Evolutionary conservation across 768 basidiomycete genomes (phyloP).

Genomic region (Trametes gibbosa): DNA sequence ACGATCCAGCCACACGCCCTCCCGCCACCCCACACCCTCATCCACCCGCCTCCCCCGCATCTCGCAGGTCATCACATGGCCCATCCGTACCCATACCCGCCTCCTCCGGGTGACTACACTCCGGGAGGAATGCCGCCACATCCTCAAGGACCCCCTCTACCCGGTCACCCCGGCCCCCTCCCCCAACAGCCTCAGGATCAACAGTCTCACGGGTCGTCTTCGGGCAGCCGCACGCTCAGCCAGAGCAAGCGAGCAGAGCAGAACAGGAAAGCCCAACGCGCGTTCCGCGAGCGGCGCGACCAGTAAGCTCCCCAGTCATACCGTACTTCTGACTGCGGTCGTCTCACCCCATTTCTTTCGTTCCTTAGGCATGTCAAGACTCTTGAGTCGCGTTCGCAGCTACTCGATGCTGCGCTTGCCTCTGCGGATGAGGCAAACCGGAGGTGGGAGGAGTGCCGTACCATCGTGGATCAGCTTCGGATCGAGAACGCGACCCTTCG

Average conservation of each 20-base stretch:
- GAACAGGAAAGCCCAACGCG: slow-evolving; percentile 91
- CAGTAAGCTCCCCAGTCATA: slow-evolving; percentile 51
- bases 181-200: slow-evolving; percentile 17
- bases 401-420: slow-evolving; percentile 81
- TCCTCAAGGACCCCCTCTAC: slow-evolving; percentile 27
- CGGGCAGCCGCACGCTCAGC: slow-evolving; percentile 58
- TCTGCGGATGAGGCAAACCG: slow-evolving; percentile 87
- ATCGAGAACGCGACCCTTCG: slow-evolving; percentile 80
- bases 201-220: background rate
- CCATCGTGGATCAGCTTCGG: slow-evolving; percentile 82
- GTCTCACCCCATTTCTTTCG: background rate
- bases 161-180: slow-evolving; percentile 13
- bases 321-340: slow-evolving; percentile 3
- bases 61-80: slow-evolving; percentile 21
- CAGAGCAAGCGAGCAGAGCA: slow-evolving; percentile 89
- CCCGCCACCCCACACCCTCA: slow-evolving; percentile 39
- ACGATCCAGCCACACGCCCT: slow-evolving; percentile 37
- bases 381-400: slow-evolving; percentile 80
- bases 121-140: slow-evolving; percentile 45
- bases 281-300: slow-evolving; percentile 87
- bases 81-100: slow-evolving; percentile 42
- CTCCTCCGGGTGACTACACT: slow-evolving; percentile 48
- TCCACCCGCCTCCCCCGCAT: slow-evolving; percentile 31
- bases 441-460: slow-evolving; percentile 89
- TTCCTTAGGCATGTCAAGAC: slow-evolving; percentile 74